Conservation (phyloP, 768 basidiomycete species). For the Amanita jacksonii region DNA sequence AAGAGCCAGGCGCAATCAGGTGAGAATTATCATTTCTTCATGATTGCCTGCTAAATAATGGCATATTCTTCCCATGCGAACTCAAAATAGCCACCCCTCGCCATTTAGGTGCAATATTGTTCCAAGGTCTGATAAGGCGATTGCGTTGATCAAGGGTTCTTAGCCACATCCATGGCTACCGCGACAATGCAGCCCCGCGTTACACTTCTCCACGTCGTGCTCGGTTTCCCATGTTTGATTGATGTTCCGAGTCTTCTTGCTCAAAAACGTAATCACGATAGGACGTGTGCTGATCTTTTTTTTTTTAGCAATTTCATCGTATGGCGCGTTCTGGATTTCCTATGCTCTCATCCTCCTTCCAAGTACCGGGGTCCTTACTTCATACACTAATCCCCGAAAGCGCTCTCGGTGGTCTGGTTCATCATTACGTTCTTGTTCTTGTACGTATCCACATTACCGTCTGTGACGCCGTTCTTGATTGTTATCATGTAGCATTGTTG, state of each 20-base stretch:
- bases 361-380: constrained; percentile 45
- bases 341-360: constrained; percentile 70
- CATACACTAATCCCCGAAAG: constrained; percentile 37
- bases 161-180: no score
- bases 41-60: not conserved
- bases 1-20: constrained; percentile 39
- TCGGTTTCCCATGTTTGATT: constrained; percentile 15
- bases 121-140: no score
- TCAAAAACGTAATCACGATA: no score
- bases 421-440: constrained; percentile 60
- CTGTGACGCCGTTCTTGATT: not conserved
- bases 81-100: constrained; percentile 14
- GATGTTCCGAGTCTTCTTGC: no score
- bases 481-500: constrained; percentile 21
- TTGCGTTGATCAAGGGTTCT: no score
- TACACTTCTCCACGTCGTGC: constrained; percentile 29
- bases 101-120: constrained; percentile 21
- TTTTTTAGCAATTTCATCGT: constrained; percentile 65
- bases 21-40: constrained; percentile 14
- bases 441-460: constrained; percentile 27
- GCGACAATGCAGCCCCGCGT: constrained; percentile 15
- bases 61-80: not conserved
- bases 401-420: constrained; percentile 62
- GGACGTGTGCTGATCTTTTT: constrained; percentile 4
- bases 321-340: constrained; percentile 86